phyloP scores from a whole-genome alignment of 106 monocot genomes.

The Acorus gramineus region DNA sequence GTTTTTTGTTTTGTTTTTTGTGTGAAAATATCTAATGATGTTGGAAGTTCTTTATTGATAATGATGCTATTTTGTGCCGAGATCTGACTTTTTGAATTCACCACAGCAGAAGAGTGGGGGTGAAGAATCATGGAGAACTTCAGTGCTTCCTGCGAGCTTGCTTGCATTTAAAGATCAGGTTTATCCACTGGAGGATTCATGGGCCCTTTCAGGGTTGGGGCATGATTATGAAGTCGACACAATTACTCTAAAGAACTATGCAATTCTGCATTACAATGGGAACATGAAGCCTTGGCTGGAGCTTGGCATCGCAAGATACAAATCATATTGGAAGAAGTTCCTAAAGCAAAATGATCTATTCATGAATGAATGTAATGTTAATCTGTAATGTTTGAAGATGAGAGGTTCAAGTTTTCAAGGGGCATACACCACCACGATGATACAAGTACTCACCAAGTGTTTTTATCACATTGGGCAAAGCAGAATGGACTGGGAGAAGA shows the following conservation, averaged over 20 bases:
- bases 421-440: background rate
- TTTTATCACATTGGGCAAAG: too few species aligned
- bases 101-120: conserved; percentile 25
- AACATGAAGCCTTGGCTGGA: conserved; percentile 89
- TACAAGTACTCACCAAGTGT: background rate
- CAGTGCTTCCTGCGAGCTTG: conserved; percentile 41
- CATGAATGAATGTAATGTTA: conserved; percentile 71
- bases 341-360: conserved; percentile 27
- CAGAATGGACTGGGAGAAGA: too few species aligned
- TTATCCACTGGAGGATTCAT: conserved; percentile 31
- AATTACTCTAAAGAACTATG: conserved; percentile 19
- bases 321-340: conserved; percentile 53
- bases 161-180: conserved; percentile 34
- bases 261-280: conserved; percentile 56
- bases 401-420: background rate
- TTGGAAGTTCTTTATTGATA: background rate
- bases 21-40: background rate
- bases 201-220: conserved; percentile 50
- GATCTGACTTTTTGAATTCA: background rate
- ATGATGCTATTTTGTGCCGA: background rate
- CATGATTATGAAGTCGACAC: conserved; percentile 28
- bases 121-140: conserved; percentile 30
- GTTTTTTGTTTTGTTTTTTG: background rate
- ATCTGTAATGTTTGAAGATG: conserved; percentile 12
- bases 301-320: conserved; percentile 51